Evolutionary conservation across 495 filamentous ascomycete species (phyloP).

Genomic region (Xylaria sp.): DNA sequence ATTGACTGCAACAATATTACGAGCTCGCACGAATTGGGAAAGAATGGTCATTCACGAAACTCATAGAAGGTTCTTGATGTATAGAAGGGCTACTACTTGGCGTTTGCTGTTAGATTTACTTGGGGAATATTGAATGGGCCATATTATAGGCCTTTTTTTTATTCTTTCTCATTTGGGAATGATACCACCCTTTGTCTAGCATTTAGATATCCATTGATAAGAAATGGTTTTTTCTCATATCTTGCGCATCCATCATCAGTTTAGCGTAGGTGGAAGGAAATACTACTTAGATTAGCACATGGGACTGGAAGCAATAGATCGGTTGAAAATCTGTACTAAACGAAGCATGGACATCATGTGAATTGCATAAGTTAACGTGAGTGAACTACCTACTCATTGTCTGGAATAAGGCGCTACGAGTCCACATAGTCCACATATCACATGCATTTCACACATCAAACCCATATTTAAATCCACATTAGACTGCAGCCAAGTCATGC

Average conservation of each 20-base stretch:
- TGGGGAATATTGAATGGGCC: not conserved
- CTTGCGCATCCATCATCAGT: not conserved
- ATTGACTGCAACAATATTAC: not conserved
- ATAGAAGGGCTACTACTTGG: not conserved
- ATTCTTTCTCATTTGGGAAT: conserved; percentile 8
- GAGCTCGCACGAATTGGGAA: not conserved
- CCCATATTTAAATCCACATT: conserved; percentile 18
- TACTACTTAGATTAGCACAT: conserved; percentile 1
- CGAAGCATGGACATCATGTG: not conserved
- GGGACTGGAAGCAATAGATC: conserved; percentile 11
- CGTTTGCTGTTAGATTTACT: not conserved
- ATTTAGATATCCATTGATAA: conserved; percentile 12
- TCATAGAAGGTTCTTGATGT: not conserved
- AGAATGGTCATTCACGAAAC: conserved; percentile 9
- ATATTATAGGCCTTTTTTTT: not conserved
- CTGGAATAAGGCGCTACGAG: not conserved
- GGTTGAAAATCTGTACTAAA: not conserved
- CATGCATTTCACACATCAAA: not conserved
- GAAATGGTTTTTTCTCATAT: not conserved
- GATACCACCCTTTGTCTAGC: conserved; percentile 12
- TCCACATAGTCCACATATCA: conserved; percentile 24
- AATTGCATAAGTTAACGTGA: not conserved
- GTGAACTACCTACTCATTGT: no score
- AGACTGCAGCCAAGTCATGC: not conserved
- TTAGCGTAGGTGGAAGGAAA: not conserved